Percentiles rank a stretch among this genome's conserved stretches.
These are phyloP conservation scores for Vitis hybrid DNA, from an alignment of 177 flowering plant species.

Conservation along the genomic window DNA sequence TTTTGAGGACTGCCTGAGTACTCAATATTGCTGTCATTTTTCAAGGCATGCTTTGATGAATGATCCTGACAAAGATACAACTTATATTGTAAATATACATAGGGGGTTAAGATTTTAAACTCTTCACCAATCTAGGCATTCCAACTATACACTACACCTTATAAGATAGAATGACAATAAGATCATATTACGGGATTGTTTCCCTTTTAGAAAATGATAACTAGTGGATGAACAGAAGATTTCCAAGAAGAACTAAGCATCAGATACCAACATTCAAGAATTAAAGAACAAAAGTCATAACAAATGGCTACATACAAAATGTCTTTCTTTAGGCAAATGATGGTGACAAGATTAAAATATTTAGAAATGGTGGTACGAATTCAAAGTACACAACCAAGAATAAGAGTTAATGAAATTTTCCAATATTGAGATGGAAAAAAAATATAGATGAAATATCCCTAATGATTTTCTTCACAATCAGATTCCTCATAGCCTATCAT, in stretches of 20 bases:
- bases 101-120: not conserved
- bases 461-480: slow-evolving; percentile 3
- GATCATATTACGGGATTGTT: not conserved
- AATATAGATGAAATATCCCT: slow-evolving; percentile 2
- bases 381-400: slow-evolving; percentile 2
- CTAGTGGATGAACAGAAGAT: not conserved
- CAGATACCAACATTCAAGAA: no score
- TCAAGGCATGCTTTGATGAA: slow-evolving; percentile 18
- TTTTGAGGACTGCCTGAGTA: slow-evolving; percentile 29
- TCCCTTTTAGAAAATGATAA: not conserved
- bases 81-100: not conserved
- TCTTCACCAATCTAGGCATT: not conserved
- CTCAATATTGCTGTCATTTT: slow-evolving; percentile 22
- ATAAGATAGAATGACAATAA: not conserved
- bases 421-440: not conserved
- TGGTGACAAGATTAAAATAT: not conserved
- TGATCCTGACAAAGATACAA: slow-evolving; percentile 24
- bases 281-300: no score
- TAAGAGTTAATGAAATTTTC: not conserved
- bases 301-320: no score
- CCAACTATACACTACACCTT: not conserved
- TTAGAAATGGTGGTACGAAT: not conserved
- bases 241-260: not conserved
- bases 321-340: not conserved
- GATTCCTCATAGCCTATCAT: slow-evolving; percentile 16